These are phyloP conservation scores for Epichloe coenophiala DNA, from an alignment of 2,329 filamentous ascomycete species.

Conservation along the genomic window DNA sequence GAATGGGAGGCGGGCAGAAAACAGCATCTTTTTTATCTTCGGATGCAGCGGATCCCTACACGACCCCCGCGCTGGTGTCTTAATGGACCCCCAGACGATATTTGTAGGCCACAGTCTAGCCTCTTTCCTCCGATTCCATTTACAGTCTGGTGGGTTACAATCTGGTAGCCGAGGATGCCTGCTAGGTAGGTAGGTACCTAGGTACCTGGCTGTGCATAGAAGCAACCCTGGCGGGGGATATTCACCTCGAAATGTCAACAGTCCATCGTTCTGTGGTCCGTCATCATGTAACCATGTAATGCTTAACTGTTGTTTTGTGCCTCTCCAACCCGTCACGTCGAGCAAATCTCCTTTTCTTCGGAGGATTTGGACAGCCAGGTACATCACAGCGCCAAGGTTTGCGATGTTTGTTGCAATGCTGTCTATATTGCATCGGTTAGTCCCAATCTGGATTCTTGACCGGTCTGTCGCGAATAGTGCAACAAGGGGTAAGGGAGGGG, in stretches of 20 bases:
- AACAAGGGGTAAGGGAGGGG: not conserved
- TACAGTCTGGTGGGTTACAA: too few relatives aligned
- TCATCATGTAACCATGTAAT: slow-evolving; percentile 17
- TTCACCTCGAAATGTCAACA: not conserved
- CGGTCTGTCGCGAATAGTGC: not conserved
- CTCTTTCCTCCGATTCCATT: too few relatives aligned
- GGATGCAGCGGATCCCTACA: too few relatives aligned
- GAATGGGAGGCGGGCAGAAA: too few relatives aligned
- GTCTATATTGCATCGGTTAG: slow-evolving; percentile 14
- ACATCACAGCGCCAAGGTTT: slow-evolving; percentile 27
- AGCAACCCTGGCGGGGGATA: too few relatives aligned
- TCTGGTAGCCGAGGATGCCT: too few relatives aligned
- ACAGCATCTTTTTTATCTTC: too few relatives aligned
- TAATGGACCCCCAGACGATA: too few relatives aligned
- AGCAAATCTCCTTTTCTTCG: slow-evolving; percentile 27
- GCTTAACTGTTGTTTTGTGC: slow-evolving; percentile 27
- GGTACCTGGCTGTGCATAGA: too few relatives aligned
- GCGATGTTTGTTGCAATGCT: slow-evolving; percentile 29
- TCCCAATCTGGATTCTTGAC: not conserved
- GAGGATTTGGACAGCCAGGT: slow-evolving; percentile 26
- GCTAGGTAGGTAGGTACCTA: too few relatives aligned
- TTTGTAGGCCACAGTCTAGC: too few relatives aligned
- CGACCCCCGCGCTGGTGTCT: too few relatives aligned
- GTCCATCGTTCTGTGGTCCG: not conserved
- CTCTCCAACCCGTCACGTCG: slow-evolving; percentile 28